Evolutionary conservation across 2,329 filamentous ascomycete genomes (phyloP).

Genomic region (Botrytis sinoallii): DNA sequence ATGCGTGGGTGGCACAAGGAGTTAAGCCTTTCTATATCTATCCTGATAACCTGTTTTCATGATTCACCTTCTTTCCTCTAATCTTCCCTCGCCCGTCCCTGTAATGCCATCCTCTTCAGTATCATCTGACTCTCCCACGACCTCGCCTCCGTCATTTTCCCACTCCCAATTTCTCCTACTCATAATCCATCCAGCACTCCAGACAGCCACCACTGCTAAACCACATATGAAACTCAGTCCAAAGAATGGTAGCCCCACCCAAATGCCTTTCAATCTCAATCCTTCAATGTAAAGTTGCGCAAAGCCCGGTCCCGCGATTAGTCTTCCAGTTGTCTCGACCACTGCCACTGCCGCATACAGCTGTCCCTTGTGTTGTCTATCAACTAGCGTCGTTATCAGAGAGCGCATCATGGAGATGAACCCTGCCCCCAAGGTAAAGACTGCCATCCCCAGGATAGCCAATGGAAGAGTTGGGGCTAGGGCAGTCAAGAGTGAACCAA

Average conservation of each 20-base stretch:
- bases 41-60: background rate
- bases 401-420: constrained; percentile 25
- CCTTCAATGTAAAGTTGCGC: constrained; percentile 30
- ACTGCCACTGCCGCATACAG: constrained; percentile 32
- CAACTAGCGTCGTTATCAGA: constrained; percentile 31
- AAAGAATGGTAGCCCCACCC: constrained; percentile 34
- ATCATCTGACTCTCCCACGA: too few relatives aligned
- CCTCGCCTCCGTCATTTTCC: background rate
- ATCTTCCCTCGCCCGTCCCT: too few relatives aligned
- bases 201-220: background rate
- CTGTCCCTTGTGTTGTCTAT: constrained; percentile 30
- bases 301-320: constrained; percentile 30
- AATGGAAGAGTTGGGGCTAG: constrained; percentile 26
- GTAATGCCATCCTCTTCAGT: background rate
- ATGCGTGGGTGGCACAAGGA: too few relatives aligned
- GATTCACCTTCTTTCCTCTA: background rate
- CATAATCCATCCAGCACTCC: background rate
- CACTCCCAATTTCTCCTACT: background rate
- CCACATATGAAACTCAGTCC: background rate
- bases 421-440: constrained; percentile 32
- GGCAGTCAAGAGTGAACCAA: constrained; percentile 28
- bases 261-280: constrained; percentile 28
- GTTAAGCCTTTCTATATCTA: background rate
- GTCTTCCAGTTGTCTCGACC: constrained; percentile 28
- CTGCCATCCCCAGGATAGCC: constrained; percentile 27